Evolutionary conservation across 352 stramenopile genomes (phyloP).

Genomic region (Blastocystis sp.): DNA sequence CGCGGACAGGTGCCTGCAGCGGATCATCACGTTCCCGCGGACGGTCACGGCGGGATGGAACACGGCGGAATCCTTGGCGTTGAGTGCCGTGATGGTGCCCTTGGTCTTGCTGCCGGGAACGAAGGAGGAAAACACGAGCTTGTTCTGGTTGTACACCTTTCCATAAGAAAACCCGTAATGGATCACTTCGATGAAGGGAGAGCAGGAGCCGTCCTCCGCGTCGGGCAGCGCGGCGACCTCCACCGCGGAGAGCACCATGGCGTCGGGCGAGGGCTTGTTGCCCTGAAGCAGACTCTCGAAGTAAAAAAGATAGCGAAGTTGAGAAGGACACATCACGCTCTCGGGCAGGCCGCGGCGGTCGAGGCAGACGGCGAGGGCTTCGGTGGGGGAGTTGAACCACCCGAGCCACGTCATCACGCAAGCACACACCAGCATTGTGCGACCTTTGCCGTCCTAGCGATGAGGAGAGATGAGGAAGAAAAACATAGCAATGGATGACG

Average conservation of each 20-base stretch:
- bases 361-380: constrained; percentile 44
- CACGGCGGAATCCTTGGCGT: constrained; percentile 12
- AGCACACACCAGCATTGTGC: constrained; percentile 61
- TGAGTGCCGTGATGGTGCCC: not conserved
- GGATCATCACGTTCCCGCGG: constrained; percentile 17
- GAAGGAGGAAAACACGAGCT: constrained; percentile 13
- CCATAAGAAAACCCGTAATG: not conserved
- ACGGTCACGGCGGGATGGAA: constrained; percentile 3
- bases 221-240: constrained; percentile 18
- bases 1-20: constrained; percentile 1
- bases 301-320: constrained; percentile 57
- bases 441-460: constrained; percentile 53
- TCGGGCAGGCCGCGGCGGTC: constrained; percentile 24
- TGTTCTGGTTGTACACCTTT: constrained; percentile 41
- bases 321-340: constrained; percentile 43
- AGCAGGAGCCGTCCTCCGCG: constrained; percentile 8
- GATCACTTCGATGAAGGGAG: constrained; percentile 32
- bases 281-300: constrained; percentile 59
- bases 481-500: constrained; percentile 57
- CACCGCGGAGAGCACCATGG: constrained; percentile 23
- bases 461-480: not conserved
- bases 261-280: constrained; percentile 26
- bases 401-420: constrained; percentile 66
- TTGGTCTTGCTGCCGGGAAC: not conserved
- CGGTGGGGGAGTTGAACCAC: constrained; percentile 41